Conservation (phyloP, 2,329 filamentous ascomycete species). For the Purpureocillium takamizusanense region DNA sequence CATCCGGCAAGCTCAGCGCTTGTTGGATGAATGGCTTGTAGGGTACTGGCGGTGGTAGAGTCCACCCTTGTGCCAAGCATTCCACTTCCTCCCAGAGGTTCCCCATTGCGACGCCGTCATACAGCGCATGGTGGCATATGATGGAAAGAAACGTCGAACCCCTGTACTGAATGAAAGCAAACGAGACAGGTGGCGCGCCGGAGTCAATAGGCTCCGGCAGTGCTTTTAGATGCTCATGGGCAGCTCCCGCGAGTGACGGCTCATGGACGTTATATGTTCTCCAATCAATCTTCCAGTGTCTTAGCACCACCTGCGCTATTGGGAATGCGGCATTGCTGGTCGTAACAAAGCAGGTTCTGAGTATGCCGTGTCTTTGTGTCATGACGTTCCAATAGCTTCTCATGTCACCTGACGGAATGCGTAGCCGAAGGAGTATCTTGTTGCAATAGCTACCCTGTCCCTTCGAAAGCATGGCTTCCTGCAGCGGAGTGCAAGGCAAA, state of each 20-base stretch:
- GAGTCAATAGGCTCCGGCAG: constrained; percentile 34
- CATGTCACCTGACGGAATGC: constrained; percentile 39
- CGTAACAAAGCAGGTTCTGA: constrained; percentile 66
- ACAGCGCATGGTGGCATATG: constrained; percentile 70
- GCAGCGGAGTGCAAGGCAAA: constrained; percentile 76
- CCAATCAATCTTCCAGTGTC: constrained; percentile 33
- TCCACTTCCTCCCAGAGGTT: constrained; percentile 65
- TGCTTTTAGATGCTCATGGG: constrained; percentile 28
- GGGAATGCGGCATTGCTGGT: constrained; percentile 53
- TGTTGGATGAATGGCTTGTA: constrained; percentile 58
- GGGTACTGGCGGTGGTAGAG: constrained; percentile 38
- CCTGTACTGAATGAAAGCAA: constrained; percentile 28
- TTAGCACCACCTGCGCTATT: constrained; percentile 64
- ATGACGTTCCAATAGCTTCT: constrained; percentile 53
- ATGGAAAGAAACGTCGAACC: constrained; percentile 33
- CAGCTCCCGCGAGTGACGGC: constrained; percentile 23
- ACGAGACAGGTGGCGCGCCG: constrained; percentile 32
- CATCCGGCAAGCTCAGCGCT: constrained; percentile 37
- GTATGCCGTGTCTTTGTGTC: constrained; percentile 59
- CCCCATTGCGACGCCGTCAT: constrained; percentile 73
- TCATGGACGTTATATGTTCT: constrained; percentile 19
- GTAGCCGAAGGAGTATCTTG: constrained; percentile 55
- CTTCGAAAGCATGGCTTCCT: constrained; percentile 73
- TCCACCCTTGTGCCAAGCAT: constrained; percentile 34
- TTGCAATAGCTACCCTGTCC: constrained; percentile 59